Evolutionary conservation across 371 early-diverging fungal genomes (phyloP), one percentile per base, ranked within the genome.

Genomic region (Choanephora cucurbitarum): DNA sequence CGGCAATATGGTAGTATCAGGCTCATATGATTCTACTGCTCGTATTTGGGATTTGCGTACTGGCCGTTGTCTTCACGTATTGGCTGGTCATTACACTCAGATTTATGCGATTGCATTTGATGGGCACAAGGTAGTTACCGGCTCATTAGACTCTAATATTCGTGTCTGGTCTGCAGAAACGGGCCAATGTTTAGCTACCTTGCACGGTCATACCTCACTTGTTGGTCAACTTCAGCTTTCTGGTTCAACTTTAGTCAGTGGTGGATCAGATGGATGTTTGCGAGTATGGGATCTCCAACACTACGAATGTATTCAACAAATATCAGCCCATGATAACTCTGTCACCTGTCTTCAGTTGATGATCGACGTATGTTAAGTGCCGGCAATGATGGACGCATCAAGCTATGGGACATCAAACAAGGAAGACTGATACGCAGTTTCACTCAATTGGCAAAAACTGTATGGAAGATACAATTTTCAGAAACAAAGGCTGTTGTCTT

Each of bases 11-110:
- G 78, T 96, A 3, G 90, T 95, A 1, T 87, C 88, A 37, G 97
- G 96, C 23, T 91, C 91, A 2, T 98, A 97, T 65, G 99, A 97
- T 69, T 80, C 81, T 22, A 89, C 91, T 3, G 94, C 93, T 4
- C 82, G 93, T 9, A 83, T 93, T 8, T 98, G 99, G 99, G 83
- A 89, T 58, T 69, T 89, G 10, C 49, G 64, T 13, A 91, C 92
- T 1, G 93, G 93, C 0, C 69, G 79, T 24, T 82, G 85, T 42
- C 65, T 89, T 33, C 82, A 85, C 67, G 77, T 78, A 11, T 71
- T 95, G 8, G 82, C 85, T 45, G 91, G 91, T 1, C 88, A 88
- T 53, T 77, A 73, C 59, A 77, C 78, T 32, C 81, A 85, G 49
- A 83, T 88, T 7, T 88, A 88, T 54, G 77, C 85, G 10, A 82